These are phyloP conservation scores for Tuber borchii DNA, from an alignment of 495 filamentous ascomycete species.

Conservation along the genomic window DNA sequence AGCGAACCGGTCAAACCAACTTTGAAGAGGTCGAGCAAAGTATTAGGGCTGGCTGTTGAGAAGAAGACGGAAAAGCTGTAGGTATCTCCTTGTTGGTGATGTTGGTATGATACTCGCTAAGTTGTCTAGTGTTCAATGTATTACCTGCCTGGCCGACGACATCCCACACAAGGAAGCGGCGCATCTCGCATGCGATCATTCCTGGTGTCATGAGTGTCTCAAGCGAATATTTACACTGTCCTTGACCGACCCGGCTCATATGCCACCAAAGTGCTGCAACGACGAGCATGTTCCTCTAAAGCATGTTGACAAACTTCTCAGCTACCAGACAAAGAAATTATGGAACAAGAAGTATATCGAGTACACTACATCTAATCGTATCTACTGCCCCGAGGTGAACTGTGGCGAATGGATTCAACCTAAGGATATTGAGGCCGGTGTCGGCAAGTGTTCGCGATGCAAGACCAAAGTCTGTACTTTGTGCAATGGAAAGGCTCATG, in stretches of 20 bases:
- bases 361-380: conserved; percentile 63
- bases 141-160: conserved; percentile 61
- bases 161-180: conserved; percentile 54
- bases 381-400: conserved; percentile 63
- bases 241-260: conserved; percentile 64
- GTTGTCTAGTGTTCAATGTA: conserved; percentile 54
- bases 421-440: conserved; percentile 54
- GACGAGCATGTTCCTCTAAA: conserved; percentile 63
- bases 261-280: conserved; percentile 75
- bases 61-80: conserved; percentile 39
- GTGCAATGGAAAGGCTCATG: conserved; percentile 70
- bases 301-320: conserved; percentile 68
- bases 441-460: conserved; percentile 60
- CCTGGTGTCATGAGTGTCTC: conserved; percentile 70
- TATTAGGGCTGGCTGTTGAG: conserved; percentile 30
- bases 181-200: conserved; percentile 67
- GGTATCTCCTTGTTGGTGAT: conserved; percentile 7
- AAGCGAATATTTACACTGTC: conserved; percentile 65
- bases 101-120: conserved; percentile 12
- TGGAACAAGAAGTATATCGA: conserved; percentile 75
- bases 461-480: conserved; percentile 64
- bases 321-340: conserved; percentile 60
- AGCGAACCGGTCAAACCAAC: conserved; percentile 12
- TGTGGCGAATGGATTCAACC: conserved; percentile 75
- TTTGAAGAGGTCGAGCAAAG: conserved; percentile 26